Evolutionary conservation across 1,284 basidiomycete genomes (phyloP), one percentile per base, ranked within the genome.

Genomic region (Trametes sp.): DNA sequence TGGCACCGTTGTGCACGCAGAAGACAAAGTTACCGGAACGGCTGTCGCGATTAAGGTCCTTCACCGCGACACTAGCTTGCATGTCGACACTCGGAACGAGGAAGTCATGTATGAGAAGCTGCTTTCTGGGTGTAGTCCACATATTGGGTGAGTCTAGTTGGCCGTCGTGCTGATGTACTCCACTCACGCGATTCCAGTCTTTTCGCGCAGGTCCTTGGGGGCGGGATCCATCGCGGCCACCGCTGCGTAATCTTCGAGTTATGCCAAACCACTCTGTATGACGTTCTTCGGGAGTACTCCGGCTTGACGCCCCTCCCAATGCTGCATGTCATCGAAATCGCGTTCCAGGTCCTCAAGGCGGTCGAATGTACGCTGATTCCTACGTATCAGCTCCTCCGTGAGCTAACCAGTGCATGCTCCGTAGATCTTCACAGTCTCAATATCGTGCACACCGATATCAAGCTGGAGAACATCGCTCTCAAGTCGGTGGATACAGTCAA

Each of bases 381-480:
- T 31, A n/a, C n/a, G n/a, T n/a, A n/a, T n/a, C n/a, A n/a, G n/a
- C n/a, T n/a, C n/a, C n/a, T n/a, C n/a, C n/a, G n/a, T n/a, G n/a
- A n/a, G n/a, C n/a, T n/a, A n/a, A n/a, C n/a, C 49, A 21, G 49
- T 8, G 23, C 24, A 6, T 13, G 23, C 16, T n/a, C 29, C 8
- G 16, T 23, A 54, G 53, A 54, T 33, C 41, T 54, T 3, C 53
- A 54, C n/a, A 45, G 41, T 2, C 38, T 54, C 14, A 28, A 28
- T 1, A 44, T 54, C 14, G 29, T 44, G 2, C 53, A 54, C n/a
- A 33, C 38, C 3, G 53, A 54, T 33, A 19, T 54, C 53, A 54
- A 54, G n/a, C 41, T 24, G 9, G 53, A 54, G 26, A 54, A 54
- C 24, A 54, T 54, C 28, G 53, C 26, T 23, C 26, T 54, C 26